Conservation (phyloP, 176 grass and related monocot genomes). For the Paspalum vaginatum region DNA sequence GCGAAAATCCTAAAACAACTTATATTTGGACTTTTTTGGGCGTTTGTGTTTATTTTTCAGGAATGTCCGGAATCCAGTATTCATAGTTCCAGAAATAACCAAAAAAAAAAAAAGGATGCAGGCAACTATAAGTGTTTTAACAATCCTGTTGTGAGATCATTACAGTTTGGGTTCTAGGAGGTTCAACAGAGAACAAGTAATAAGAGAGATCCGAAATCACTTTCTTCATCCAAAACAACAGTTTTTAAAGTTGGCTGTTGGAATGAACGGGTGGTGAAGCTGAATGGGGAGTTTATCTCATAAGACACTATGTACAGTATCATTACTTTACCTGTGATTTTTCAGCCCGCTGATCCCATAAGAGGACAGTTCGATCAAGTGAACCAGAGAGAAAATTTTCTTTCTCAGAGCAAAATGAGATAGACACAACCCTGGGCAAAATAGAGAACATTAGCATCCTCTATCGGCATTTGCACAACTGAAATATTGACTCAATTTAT, state of each 20-base stretch:
- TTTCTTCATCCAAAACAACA: conserved; percentile 20
- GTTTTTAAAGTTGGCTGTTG: background rate
- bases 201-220: background rate
- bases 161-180: conserved; percentile 2
- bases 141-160: conserved; percentile 13
- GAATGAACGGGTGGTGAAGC: background rate
- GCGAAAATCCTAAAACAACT: background rate
- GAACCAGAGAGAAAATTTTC: conserved; percentile 87
- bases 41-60: too few species aligned
- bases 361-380: conserved; percentile 87
- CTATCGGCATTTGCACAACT: background rate
- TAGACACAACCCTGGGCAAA: conserved; percentile 76
- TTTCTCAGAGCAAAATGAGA: conserved; percentile 83
- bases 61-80: background rate
- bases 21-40: conserved; percentile 2
- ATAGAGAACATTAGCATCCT: conserved; percentile 37
- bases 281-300: background rate
- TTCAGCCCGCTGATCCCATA: conserved; percentile 89
- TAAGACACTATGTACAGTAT: background rate
- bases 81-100: background rate
- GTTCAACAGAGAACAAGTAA: conserved; percentile 21
- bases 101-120: conserved; percentile 18
- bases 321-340: conserved; percentile 79
- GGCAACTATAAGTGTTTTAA: background rate
- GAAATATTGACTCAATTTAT: conserved; percentile 6